A percentile compares a stretch with the other conserved stretches of the same genome.
Evolutionary conservation across 2,329 filamentous ascomycete genomes (phyloP).

Genomic region (Fusarium multiceps): DNA sequence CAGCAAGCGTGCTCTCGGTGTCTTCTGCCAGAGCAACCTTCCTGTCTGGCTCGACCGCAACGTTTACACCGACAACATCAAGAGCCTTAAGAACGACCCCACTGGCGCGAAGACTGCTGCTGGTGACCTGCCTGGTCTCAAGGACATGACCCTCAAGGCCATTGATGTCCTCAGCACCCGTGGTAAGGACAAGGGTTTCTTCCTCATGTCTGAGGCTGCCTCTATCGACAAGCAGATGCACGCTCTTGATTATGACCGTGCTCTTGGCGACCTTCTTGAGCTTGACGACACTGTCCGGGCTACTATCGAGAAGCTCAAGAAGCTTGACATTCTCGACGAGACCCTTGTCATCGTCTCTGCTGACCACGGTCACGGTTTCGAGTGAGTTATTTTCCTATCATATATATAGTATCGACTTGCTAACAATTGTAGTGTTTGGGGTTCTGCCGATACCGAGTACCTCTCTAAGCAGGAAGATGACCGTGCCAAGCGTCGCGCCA

Average conservation of each 20-base stretch:
- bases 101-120: conserved; percentile 72
- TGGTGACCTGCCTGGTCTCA: conserved; percentile 81
- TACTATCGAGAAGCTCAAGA: conserved; percentile 75
- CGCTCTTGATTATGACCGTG: conserved; percentile 83
- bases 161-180: conserved; percentile 79
- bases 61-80: conserved; percentile 78
- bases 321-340: conserved; percentile 74
- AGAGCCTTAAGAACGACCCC: conserved; percentile 74
- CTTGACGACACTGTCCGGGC: conserved; percentile 85
- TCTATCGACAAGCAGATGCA: conserved; percentile 95
- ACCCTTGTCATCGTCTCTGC: conserved; percentile 84
- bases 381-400: conserved; percentile 48
- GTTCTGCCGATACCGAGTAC: conserved; percentile 83
- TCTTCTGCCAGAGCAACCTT: conserved; percentile 80
- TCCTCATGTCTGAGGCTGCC: conserved; percentile 88
- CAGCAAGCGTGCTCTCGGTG: conserved; percentile 74
- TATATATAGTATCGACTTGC: neutral
- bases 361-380: conserved; percentile 92
- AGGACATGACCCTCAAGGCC: conserved; percentile 90
- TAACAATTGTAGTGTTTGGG: conserved; percentile 67
- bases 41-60: conserved; percentile 90
- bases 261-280: conserved; percentile 85
- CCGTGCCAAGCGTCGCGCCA: conserved; percentile 78
- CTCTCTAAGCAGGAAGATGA: conserved; percentile 72
- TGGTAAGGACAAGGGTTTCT: conserved; percentile 78